Percentiles rank a stretch among this genome's conserved stretches.
phyloP scores from a whole-genome alignment of 495 filamentous ascomycete genomes.

The Extremus antarcticus region DNA sequence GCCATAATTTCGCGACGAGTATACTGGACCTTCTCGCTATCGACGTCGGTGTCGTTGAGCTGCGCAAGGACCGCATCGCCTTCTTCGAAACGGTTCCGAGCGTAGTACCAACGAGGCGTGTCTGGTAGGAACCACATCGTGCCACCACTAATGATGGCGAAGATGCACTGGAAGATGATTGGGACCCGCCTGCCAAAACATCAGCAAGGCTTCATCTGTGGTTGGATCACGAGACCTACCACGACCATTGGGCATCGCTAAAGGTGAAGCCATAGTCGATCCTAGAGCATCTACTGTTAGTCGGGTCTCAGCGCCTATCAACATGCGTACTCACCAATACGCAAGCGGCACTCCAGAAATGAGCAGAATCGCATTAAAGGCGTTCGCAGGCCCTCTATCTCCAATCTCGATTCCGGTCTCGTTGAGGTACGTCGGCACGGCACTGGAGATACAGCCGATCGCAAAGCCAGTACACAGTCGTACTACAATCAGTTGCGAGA shows the following conservation, averaged over 20 bases:
- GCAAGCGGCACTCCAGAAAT: slow-evolving; percentile 21
- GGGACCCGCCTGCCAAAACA: slow-evolving; percentile 34
- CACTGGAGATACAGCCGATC: slow-evolving; percentile 15
- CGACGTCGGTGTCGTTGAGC: slow-evolving; percentile 25
- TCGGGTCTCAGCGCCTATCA: no score
- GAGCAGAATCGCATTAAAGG: slow-evolving; percentile 16
- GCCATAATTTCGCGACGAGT: slow-evolving; percentile 17
- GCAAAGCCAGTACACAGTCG: slow-evolving; percentile 18
- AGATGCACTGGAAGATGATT: slow-evolving; percentile 31
- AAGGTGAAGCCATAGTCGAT: slow-evolving; percentile 26
- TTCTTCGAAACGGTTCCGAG: slow-evolving; percentile 32
- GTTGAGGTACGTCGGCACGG: slow-evolving; percentile 15
- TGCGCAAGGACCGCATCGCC: slow-evolving; percentile 31
- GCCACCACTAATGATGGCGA: slow-evolving; percentile 24
- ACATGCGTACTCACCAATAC: slow-evolving; percentile 19
- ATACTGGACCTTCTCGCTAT: slow-evolving; percentile 14
- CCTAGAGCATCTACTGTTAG: background rate
- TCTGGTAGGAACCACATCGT: slow-evolving; percentile 34
- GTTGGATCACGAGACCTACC: no score
- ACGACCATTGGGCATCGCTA: slow-evolving; percentile 21
- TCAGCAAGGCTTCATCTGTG: no score
- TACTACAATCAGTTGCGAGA: slow-evolving; percentile 17
- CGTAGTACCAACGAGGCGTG: slow-evolving; percentile 40
- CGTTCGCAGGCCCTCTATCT: slow-evolving; percentile 21
- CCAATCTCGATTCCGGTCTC: slow-evolving; percentile 20